phyloP scores from a whole-genome alignment of 2,329 filamentous ascomycete genomes.

The Ophiostoma sp. region DNA sequence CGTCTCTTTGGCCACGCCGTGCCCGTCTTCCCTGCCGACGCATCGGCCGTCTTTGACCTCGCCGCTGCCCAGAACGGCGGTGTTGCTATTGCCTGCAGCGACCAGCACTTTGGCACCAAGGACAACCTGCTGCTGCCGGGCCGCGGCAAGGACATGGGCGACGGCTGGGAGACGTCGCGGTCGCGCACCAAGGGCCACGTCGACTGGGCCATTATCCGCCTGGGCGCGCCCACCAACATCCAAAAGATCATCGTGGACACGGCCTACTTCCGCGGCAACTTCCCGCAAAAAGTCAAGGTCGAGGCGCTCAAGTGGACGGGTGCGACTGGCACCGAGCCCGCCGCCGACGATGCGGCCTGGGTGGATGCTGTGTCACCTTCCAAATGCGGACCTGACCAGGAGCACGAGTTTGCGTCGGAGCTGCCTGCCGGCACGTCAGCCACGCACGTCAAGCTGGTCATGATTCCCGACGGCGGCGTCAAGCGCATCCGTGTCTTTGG shows the following conservation, averaged over 20 bases:
- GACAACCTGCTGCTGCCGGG: conserved; percentile 44
- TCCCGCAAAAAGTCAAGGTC: conserved; percentile 69
- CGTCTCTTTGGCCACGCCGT: conserved; percentile 70
- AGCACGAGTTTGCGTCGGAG: conserved; percentile 59
- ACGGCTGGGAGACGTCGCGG: conserved; percentile 80
- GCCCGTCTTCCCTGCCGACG: conserved; percentile 66
- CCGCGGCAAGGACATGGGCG: conserved; percentile 70
- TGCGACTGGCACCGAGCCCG: conserved; percentile 52
- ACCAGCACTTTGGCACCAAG: conserved; percentile 73
- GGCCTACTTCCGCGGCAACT: conserved; percentile 79
- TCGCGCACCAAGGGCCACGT: conserved; percentile 66
- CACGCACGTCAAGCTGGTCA: conserved; percentile 83
- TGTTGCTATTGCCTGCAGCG: conserved; percentile 68
- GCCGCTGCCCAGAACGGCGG: conserved; percentile 74
- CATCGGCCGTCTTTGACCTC: conserved; percentile 64
- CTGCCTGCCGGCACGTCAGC: conserved; percentile 54
- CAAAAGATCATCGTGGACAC: conserved; percentile 71
- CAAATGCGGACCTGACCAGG: conserved; percentile 66
- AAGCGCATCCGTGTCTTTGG: conserved; percentile 79
- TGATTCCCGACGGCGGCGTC: conserved; percentile 89
- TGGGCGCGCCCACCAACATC: conserved; percentile 61
- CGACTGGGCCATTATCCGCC: conserved; percentile 74
- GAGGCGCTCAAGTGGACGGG: conserved; percentile 54
- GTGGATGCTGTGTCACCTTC: conserved; percentile 59
- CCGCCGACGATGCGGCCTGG: conserved; percentile 57